Evolutionary conservation across 495 filamentous ascomycete species (phyloP), one percentile per base, ranked within the genome.

Genomic region (Xylaria acuta): DNA sequence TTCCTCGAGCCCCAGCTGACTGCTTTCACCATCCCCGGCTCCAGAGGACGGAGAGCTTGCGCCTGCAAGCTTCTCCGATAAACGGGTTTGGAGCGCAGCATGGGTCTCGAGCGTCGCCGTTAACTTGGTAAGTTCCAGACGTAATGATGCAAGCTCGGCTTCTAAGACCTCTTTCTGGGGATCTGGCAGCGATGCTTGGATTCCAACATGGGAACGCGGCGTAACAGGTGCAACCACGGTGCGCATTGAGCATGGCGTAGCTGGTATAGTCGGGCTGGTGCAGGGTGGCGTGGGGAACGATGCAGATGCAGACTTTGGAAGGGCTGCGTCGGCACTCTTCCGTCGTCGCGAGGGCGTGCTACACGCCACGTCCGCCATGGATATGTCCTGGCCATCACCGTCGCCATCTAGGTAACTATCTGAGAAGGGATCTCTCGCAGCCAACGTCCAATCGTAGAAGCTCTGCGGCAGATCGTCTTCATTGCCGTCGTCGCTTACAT

Each of bases 201-300:
- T 75, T 3, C 82, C 77, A 5, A 69, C 69, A 70, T 80, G 75
- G 9, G 78, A 81, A 73, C 74, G 82, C 4, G 86, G 85, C 8
- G 84, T 86, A 16, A 77, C 65, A 0, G 82, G 81, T 16, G 69
- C 68, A 1, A 63, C 58, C 20, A 75, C 75, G 49, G 58, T 68
- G 14, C 77, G 72, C 36, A 43, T 32, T 6, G 77, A 79, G 36
- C 45, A 69, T 40, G 77, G 77, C 9, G 74, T 79, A 0, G 67
- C n/a, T 2, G 77, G 77, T 25, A 74, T 32, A 11, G 74, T 67
- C 2, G 84, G 84, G 62, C 84, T 86, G 0, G 84, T 86, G 38
- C 80, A 76, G 27, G 87, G 87, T 2, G 87, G 87, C 12, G 86
- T 86, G 20, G 82, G 83, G 59, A 88, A 87, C 0, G 86, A 86